Base-by-base conservation (phyloP, 257 asterid species). In the Solanum ossicruentum region DNA sequence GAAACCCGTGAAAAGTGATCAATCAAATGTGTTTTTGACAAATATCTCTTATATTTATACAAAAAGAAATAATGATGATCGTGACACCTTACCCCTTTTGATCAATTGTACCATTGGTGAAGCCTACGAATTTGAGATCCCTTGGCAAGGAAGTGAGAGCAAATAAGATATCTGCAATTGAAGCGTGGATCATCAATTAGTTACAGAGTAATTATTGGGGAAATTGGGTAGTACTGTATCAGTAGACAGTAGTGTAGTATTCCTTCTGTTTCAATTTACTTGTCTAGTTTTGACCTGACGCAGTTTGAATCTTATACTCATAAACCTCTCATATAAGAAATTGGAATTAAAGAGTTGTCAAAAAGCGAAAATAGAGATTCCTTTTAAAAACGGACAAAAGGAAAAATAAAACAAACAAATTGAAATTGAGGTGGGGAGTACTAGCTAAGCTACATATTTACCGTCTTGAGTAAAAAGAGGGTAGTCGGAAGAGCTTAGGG, bases 401-500 rank as follows among this genome's bases (percentile, higher is more conserved):
- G 0, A 11, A n/a, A 58, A 58, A 2, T 10, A 58, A 9, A 13
- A 58, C 66, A 10, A 58, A 58, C 0, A 58, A 58, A 58, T 58
- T n/a, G 15, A 58, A 58, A n/a, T 3, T 3, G 4, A 18, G 0
- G 10, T 3, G 20, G 0, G 28, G 3, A 58, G 54, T 70, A 70
- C 39, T n/a, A 72, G 1, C 36, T n/a, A 6, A 20, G 57, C 39
- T 41, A 41, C 5, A 23, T 18, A 16, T 41, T 71, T 86, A 93
- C 94, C 94, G 58, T 93, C 94, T 67, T 93, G 96, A 85, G 91
- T 84, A 39, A 87, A 73, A 78, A 90, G 86, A 8, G 96, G 96
- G 87, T 91, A 93, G 51, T 93, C 94, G 16, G 91, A 90, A 10
- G 91, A 23, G 73, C 84, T 89, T 77, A 93, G 85, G 13, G 89